Base-by-base conservation (phyloP, 495 filamentous ascomycete species). In the Hypoxylon trugodes region DNA sequence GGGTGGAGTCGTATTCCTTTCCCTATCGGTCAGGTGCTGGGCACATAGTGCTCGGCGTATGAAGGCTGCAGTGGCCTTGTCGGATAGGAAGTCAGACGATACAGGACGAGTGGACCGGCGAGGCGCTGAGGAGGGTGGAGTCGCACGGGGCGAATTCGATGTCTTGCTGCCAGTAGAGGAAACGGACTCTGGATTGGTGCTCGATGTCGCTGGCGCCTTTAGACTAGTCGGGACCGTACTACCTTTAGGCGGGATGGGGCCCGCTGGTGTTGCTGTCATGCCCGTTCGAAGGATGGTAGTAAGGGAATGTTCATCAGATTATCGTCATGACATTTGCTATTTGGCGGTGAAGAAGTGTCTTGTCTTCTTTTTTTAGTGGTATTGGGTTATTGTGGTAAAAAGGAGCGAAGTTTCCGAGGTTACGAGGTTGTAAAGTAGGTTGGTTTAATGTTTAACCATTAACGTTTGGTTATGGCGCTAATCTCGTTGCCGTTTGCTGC, bases 11-110 rank as follows among this genome's bases (percentile, higher is more conserved):
- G 77, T 66, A 33, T 52, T 66, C 61, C 61, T 70, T 49, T 71
- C 81, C 58, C 78, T 79, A 73, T 81, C 79, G 35, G 74, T 70
- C 28, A 74, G 67, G n/a, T 79, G 73, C 47, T 79, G 76, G 36
- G 73, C 74, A 65, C 82, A 85, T 46, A 84, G 76, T 33, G 73
- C 77, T 26, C 80, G 77, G 19, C 82, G 78, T 70, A 85, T 79
- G 26, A 86, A 73, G 52, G 77, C 72, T 19, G 76, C 66, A 2
- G 83, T 85, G 15, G 82, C 76, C 54, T 73, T 78, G 67, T 84
- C 82, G 18, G 82, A 81, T 35, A 82, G 72, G 36, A 77, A 77
- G 57, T 81, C 78, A 30, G 74, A 45, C 2, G 69, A 45, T 48
- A 69, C 42, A 16, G 68, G 41, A 42, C 74, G 75, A 4, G 54